Evolutionary conservation across 192 early-diverging fungal genomes (phyloP).

Genomic region (Dimargaris xerosporica): DNA sequence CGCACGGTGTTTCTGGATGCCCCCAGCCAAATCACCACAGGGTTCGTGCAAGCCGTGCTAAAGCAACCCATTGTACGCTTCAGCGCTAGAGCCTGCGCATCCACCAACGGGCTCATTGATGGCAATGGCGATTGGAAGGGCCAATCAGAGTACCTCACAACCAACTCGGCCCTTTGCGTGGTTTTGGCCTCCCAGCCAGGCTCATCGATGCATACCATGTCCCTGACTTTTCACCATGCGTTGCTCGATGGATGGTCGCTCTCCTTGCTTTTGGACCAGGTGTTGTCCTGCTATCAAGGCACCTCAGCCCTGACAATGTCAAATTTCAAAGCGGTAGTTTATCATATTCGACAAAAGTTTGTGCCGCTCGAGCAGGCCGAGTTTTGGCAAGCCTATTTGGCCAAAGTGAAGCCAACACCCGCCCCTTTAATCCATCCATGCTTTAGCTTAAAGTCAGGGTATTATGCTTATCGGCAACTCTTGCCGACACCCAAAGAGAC

Average conservation of each 20-base stretch:
- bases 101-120: too few species aligned
- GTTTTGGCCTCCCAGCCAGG: too few species aligned
- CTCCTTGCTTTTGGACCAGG: too few species aligned
- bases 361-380: too few species aligned
- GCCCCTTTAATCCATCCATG: not conserved
- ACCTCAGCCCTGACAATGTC: too few species aligned
- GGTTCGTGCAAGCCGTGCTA: constrained; percentile 6
- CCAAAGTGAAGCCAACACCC: not conserved
- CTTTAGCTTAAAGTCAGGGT: not conserved
- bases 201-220: not conserved
- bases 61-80: too few species aligned
- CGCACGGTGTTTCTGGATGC: constrained; percentile 4
- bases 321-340: not conserved
- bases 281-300: too few species aligned
- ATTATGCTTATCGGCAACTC: not conserved
- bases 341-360: too few species aligned
- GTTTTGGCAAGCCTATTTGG: constrained; percentile 3
- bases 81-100: too few species aligned
- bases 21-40: not conserved
- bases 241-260: constrained; percentile 3
- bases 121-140: too few species aligned
- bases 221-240: not conserved
- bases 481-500: not conserved
- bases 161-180: too few species aligned
- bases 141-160: too few species aligned